These are phyloP conservation scores for Croton laevigatus DNA, from an alignment of 441 rosid genomes.

Conservation along the genomic window DNA sequence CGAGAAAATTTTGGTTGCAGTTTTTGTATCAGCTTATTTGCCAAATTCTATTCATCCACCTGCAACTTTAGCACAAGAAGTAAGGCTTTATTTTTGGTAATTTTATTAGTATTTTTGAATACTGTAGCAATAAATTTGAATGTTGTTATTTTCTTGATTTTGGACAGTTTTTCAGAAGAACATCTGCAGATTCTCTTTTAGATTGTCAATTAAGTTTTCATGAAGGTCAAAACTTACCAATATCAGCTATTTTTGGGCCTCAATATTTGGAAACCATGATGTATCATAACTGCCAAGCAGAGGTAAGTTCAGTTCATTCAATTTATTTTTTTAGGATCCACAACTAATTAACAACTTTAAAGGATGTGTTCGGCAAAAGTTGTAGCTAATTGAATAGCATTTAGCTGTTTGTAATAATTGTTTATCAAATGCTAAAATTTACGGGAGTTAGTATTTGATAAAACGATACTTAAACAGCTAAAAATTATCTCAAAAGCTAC, in stretches of 20 bases:
- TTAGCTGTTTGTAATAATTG: too few species aligned
- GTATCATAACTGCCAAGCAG: neutral
- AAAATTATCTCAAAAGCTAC: too few species aligned
- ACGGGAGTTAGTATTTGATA: too few species aligned
- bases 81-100: neutral
- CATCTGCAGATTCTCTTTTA: neutral
- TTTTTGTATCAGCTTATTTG: constrained; percentile 13
- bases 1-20: constrained; percentile 6
- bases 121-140: too few species aligned
- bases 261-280: neutral
- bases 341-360: too few species aligned
- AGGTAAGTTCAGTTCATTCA: neutral
- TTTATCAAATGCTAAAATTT: too few species aligned
- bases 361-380: too few species aligned
- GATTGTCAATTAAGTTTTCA: neutral
- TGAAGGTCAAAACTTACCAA: neutral
- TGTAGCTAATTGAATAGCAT: too few species aligned
- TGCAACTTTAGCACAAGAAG: neutral
- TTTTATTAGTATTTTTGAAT: neutral
- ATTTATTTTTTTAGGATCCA: too few species aligned
- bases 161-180: neutral
- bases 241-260: neutral
- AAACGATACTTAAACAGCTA: too few species aligned
- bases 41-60: constrained; percentile 1
- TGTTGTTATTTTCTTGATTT: neutral